Base-by-base conservation (phyloP, 2,329 filamentous ascomycete genomes). In the Taxawa tesnikishii region DNA sequence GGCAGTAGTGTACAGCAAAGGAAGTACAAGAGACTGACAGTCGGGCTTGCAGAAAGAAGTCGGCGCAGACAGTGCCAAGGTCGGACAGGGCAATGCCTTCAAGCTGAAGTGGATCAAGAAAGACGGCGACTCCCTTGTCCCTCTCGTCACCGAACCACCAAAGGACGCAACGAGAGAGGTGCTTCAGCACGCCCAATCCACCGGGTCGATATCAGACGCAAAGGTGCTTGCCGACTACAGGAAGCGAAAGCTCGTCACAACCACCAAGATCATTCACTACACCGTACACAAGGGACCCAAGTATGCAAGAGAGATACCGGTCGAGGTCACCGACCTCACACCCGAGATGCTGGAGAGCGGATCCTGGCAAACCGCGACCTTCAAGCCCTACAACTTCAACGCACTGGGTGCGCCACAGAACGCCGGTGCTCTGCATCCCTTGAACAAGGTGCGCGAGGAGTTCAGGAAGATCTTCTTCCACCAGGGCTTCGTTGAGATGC, bases 381-480 rank as follows among this genome's bases (percentile, higher is more conserved):
- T 96, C 69, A 96, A 83, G 56, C 75, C 76, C 23, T 83, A 83
- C 58, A 83, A 83, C 55, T 83, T 83, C 63, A 92, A 76, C 33
- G 71, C 75, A 17, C 65, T 73, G 41, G 75, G 75, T 70, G 51
- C 79, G 70, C 52, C 75, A 26, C 78, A 51, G 64, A 54, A 62
- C 35, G 53, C 59, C 12, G 63, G 63, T 36, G 59, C 62, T 23
- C 43, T 68, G 41, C 64, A 68, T 47, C 64, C 64, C 4, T 42
- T 98, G 45, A 94, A 85, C 64, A 96, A 96, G 67, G 88, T 96
- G 48, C 80, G 90, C 46, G 74, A 83, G 48, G 90, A 96, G 62
- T 94, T 98, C 71, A 72, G 90, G 37, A 82, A 90, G 53, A 94
- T 98, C 54, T 98, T 98, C 75, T 96, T 98, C 62, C 85, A 94